phyloP scores from a whole-genome alignment of 2,329 filamentous ascomycete species.

The Ophiocordyceps camponoti-floridani region DNA sequence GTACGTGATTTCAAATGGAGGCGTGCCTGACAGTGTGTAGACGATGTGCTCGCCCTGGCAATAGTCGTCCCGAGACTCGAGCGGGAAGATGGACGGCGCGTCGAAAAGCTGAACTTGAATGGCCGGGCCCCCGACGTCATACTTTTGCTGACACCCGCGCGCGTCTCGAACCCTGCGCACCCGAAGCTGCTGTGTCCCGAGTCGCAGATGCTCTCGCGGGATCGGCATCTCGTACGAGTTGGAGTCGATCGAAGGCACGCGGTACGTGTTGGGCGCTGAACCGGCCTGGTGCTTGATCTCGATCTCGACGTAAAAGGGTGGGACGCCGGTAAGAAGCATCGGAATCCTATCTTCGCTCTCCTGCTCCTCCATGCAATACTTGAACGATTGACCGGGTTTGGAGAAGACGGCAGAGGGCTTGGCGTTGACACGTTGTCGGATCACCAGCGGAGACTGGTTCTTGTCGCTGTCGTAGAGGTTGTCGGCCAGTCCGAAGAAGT shows the following conservation, averaged over 20 bases:
- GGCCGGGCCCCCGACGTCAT: slow-evolving; percentile 50
- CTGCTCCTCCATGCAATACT: slow-evolving; percentile 78
- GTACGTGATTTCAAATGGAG: slow-evolving; percentile 87
- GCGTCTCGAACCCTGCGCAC: slow-evolving; percentile 82
- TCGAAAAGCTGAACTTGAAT: slow-evolving; percentile 89
- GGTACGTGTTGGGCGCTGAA: slow-evolving; percentile 61
- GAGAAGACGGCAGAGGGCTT: slow-evolving; percentile 68
- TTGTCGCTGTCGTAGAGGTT: slow-evolving; percentile 65
- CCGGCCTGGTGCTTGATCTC: slow-evolving; percentile 85
- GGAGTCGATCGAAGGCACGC: slow-evolving; percentile 60
- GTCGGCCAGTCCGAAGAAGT: slow-evolving; percentile 68
- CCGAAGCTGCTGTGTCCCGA: slow-evolving; percentile 77
- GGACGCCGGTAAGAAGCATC: slow-evolving; percentile 62
- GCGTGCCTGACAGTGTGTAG: slow-evolving; percentile 77
- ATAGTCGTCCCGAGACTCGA: slow-evolving; percentile 73
- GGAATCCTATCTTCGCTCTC: slow-evolving; percentile 75
- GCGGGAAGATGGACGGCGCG: slow-evolving; percentile 73
- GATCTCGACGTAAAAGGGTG: slow-evolving; percentile 81
- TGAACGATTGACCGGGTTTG: slow-evolving; percentile 82
- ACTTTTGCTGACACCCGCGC: slow-evolving; percentile 67
- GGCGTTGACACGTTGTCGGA: slow-evolving; percentile 72
- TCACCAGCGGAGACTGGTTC: slow-evolving; percentile 44
- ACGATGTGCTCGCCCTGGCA: slow-evolving; percentile 91
- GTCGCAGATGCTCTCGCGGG: slow-evolving; percentile 64
- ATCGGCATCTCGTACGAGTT: slow-evolving; percentile 66